Percentiles rank a stretch among this genome's conserved stretches.
phyloP scores from a whole-genome alignment of 1,284 basidiomycete species.

The Singerocomus inundabilis region DNA sequence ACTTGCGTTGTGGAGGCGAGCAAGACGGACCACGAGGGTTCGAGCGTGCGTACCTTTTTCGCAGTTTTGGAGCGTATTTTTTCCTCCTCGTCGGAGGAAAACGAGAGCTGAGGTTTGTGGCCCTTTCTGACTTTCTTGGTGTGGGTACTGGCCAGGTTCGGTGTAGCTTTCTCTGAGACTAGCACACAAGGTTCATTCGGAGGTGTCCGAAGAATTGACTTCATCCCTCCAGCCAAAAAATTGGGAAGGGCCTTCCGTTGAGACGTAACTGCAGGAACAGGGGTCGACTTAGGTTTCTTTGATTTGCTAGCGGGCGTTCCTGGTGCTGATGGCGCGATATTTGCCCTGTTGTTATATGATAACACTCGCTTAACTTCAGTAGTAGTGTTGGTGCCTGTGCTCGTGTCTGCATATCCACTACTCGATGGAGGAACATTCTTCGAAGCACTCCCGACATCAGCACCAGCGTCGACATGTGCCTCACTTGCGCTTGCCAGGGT shows the following conservation, averaged over 20 bases:
- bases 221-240: slow-evolving; percentile 6
- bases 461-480: slow-evolving; percentile 33
- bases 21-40: slow-evolving; percentile 27
- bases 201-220: slow-evolving; percentile 24
- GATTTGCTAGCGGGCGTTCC: slow-evolving; percentile 18
- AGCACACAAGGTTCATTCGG: slow-evolving; percentile 17
- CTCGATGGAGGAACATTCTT: slow-evolving; percentile 14
- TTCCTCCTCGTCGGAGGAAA: slow-evolving; percentile 77
- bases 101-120: slow-evolving; percentile 38
- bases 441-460: slow-evolving; percentile 12
- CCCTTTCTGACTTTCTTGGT: slow-evolving; percentile 29
- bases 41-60: slow-evolving; percentile 57
- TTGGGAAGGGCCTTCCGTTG: slow-evolving; percentile 6
- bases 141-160: slow-evolving; percentile 19
- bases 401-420: slow-evolving; percentile 15
- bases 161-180: slow-evolving; percentile 21
- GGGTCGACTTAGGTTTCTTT: slow-evolving; percentile 18
- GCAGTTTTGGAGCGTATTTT: slow-evolving; percentile 54
- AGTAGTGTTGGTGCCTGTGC: slow-evolving; percentile 9
- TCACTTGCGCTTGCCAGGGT: slow-evolving; percentile 33
- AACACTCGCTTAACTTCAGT: slow-evolving; percentile 45
- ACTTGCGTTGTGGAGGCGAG: slow-evolving; percentile 8
- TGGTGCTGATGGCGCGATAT: slow-evolving; percentile 18
- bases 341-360: slow-evolving; percentile 38
- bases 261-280: not conserved